These are phyloP conservation scores for Pugionium cornutum DNA, from an alignment of 345 rosid species.

Conservation along the genomic window DNA sequence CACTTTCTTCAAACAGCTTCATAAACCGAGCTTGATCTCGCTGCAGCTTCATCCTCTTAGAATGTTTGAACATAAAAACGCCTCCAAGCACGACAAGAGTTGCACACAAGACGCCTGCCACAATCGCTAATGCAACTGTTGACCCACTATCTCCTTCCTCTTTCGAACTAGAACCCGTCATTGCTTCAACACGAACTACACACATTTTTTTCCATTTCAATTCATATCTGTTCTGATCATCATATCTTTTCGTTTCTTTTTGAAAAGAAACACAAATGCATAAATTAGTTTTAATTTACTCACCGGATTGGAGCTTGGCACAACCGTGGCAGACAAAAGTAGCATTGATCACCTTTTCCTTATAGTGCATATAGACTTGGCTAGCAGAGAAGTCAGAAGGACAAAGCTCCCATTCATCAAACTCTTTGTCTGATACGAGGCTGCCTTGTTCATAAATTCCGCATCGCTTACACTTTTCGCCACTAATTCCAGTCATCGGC, in stretches of 20 bases:
- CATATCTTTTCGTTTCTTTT: neutral
- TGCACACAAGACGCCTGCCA: slow-evolving; percentile 47
- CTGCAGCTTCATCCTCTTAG: slow-evolving; percentile 74
- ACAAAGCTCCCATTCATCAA: slow-evolving; percentile 78
- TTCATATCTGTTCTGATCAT: slow-evolving; percentile 16
- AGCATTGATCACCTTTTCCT: slow-evolving; percentile 69
- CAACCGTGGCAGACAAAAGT: slow-evolving; percentile 70
- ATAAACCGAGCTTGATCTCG: slow-evolving; percentile 91
- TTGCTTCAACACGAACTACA: slow-evolving; percentile 27
- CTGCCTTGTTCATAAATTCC: slow-evolving; percentile 79
- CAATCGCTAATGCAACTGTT: slow-evolving; percentile 48
- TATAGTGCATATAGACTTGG: slow-evolving; percentile 55
- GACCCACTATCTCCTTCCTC: slow-evolving; percentile 37
- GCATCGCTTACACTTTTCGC: slow-evolving; percentile 84
- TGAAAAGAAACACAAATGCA: too few species aligned
- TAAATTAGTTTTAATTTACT: slow-evolving; percentile 18
- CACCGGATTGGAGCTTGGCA: slow-evolving; percentile 44
- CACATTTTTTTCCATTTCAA: neutral
- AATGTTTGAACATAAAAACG: slow-evolving; percentile 47
- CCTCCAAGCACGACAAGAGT: slow-evolving; percentile 47
- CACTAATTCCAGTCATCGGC: slow-evolving; percentile 67
- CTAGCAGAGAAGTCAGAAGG: slow-evolving; percentile 65
- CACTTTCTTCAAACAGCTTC: slow-evolving; percentile 86
- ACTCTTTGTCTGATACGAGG: slow-evolving; percentile 62
- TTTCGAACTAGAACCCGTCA: slow-evolving; percentile 1